Evolutionary conservation across 2,329 filamentous ascomycete genomes (phyloP).

Genomic region (Fusarium keratoplasticum): DNA sequence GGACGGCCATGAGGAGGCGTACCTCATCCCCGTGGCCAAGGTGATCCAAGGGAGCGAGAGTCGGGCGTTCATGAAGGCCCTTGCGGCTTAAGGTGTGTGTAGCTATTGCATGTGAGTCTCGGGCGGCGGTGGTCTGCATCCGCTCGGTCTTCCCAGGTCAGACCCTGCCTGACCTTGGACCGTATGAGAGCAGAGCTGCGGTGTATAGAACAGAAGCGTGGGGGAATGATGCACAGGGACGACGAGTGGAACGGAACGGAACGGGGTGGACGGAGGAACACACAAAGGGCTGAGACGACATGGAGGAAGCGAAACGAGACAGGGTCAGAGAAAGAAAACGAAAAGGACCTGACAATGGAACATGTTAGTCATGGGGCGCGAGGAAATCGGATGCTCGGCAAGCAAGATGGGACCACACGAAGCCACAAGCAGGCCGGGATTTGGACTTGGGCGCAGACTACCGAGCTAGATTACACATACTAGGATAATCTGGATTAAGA

Average conservation of each 20-base stretch:
- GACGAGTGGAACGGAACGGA: not conserved
- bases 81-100: constrained; percentile 45
- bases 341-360: not conserved
- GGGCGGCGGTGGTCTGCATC: not conserved
- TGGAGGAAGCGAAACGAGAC: not conserved
- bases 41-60: constrained; percentile 68
- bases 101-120: not conserved
- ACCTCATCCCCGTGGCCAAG: constrained; percentile 66
- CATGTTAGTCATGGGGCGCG: constrained; percentile 24
- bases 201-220: not conserved
- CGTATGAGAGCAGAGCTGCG: not conserved
- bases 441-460: constrained; percentile 15
- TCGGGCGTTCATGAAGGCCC: constrained; percentile 61
- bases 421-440: constrained; percentile 12
- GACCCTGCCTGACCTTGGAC: not conserved
- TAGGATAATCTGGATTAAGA: constrained; percentile 30
- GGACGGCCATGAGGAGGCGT: constrained; percentile 48
- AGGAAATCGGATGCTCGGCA: constrained; percentile 32
- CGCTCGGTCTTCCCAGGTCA: not conserved
- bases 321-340: not conserved
- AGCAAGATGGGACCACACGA: constrained; percentile 21
- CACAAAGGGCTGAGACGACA: not conserved
- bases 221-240: not conserved
- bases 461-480: constrained; percentile 26
- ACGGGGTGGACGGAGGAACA: constrained; percentile 2